phyloP scores from a whole-genome alignment of 73 alveolate species.

The Tetrahymena elliotti region DNA sequence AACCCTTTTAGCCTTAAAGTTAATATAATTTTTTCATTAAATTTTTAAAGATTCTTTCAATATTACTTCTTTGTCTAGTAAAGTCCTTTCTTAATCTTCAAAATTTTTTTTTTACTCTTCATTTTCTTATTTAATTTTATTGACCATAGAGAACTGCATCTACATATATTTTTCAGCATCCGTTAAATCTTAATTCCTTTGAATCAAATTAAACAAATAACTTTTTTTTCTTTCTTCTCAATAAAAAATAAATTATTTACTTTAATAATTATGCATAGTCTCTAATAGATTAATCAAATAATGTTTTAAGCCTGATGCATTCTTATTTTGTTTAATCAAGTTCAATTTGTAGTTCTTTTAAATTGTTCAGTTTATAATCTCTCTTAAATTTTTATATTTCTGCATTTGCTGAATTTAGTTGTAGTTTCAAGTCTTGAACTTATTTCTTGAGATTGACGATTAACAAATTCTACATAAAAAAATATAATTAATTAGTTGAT shows the following conservation, averaged over 20 bases:
- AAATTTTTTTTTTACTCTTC: background rate
- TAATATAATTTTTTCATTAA: background rate
- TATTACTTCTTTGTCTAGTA: background rate
- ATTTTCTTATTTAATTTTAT: background rate
- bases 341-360: background rate
- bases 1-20: background rate
- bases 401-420: background rate
- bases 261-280: background rate
- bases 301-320: background rate
- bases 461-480: background rate
- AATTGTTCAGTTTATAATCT: background rate
- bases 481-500: background rate
- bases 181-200: background rate
- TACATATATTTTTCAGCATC: background rate
- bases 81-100: background rate
- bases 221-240: no score
- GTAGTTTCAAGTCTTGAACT: background rate
- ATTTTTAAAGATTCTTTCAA: background rate
- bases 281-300: background rate
- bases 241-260: background rate
- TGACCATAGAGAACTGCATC: background rate
- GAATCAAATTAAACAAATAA: no score
- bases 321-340: background rate
- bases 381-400: background rate
- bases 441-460: background rate